Base-by-base conservation (phyloP, 2,329 filamentous ascomycete genomes). In the Hymenoscyphus scutula region DNA sequence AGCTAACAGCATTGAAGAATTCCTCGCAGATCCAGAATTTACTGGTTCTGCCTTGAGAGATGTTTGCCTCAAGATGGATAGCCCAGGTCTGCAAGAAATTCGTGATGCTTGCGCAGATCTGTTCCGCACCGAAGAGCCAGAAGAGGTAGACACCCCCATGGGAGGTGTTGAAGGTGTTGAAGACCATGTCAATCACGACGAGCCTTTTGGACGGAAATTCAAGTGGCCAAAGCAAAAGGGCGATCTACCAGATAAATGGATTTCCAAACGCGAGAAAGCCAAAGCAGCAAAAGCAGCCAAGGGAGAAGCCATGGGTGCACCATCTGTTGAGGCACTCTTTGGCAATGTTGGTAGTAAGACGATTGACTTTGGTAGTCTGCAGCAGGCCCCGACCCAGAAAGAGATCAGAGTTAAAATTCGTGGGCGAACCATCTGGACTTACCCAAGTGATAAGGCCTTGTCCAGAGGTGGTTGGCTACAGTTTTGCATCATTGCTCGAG, bases 31-130 rank as follows among this genome's bases (percentile, higher is more conserved):
- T 57, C 66, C 72, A 8, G 74, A 78, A 27, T 75, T 82, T 37
- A 77, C 76, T 2, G 73, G 74, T 34, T 72, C 76, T 15, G 77
- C 81, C 59, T 67, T 83, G 4, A 73, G 79, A 64, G 79, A 82
- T 65, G 65, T 82, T 5, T 81, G 78, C 63, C 72, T 82, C 25
- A 79, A 79, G 63, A 71, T 82, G 55, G 80, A 82, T 62, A 75
- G 77, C 53, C 80, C 80, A 19, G 73, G 70, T n/a, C 73, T 82
- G 2, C 79, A 83, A 64, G 78, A 80, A 53, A 76, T 82, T 25
- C 75, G 80, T 51, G 80, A 83, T 69, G 80, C 80, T 15, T 82
- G 80, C 66, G 80, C 80, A 4, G 80, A 82, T 67, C 77, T 81
- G 53, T 73, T 75, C 17, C 74, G 79, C 15, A 74, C 73, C 13